Evolutionary conservation across 2,329 filamentous ascomycete genomes (phyloP).

Genomic region (Fusarium tanahbumbuense): DNA sequence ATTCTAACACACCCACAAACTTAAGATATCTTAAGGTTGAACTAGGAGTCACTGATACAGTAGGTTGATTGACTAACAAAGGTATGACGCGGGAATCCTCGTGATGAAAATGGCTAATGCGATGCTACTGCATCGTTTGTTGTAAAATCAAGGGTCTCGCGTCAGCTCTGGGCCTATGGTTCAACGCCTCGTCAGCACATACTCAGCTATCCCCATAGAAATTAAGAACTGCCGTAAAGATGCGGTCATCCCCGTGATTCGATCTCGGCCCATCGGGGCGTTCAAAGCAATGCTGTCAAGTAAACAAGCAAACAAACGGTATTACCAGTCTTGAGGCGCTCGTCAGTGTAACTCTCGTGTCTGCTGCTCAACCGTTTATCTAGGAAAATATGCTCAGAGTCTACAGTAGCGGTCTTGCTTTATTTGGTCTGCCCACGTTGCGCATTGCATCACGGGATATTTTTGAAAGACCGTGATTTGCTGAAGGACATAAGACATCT

Average conservation of each 20-base stretch:
- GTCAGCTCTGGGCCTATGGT: slow-evolving; percentile 2
- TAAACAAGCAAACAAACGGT: slow-evolving; percentile 25
- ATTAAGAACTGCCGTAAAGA: neutral
- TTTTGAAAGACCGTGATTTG: neutral
- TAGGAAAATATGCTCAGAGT: slow-evolving; percentile 6
- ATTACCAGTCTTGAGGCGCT: slow-evolving; percentile 16
- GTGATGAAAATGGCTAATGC: slow-evolving; percentile 31
- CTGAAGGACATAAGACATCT: neutral
- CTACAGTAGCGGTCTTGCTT: slow-evolving; percentile 15
- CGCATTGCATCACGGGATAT: slow-evolving; percentile 38
- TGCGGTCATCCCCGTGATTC: slow-evolving; percentile 28
- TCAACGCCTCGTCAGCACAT: slow-evolving; percentile 11
- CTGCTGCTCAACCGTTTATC: slow-evolving; percentile 39
- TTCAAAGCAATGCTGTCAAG: slow-evolving; percentile 17
- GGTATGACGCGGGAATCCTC: slow-evolving; percentile 34
- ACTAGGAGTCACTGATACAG: neutral
- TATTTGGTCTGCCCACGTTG: slow-evolving; percentile 22
- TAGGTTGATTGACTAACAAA: neutral
- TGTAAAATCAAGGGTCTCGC: slow-evolving; percentile 22
- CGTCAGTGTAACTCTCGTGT: slow-evolving; percentile 43
- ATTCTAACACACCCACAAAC: neutral
- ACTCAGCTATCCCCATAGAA: slow-evolving; percentile 1
- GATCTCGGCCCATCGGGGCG: slow-evolving; percentile 23
- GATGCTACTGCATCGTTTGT: slow-evolving; percentile 22
- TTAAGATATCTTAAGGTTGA: neutral